Conservation (phyloP, 169 alveolate species). For the Plasmodium reichenowi region DNA sequence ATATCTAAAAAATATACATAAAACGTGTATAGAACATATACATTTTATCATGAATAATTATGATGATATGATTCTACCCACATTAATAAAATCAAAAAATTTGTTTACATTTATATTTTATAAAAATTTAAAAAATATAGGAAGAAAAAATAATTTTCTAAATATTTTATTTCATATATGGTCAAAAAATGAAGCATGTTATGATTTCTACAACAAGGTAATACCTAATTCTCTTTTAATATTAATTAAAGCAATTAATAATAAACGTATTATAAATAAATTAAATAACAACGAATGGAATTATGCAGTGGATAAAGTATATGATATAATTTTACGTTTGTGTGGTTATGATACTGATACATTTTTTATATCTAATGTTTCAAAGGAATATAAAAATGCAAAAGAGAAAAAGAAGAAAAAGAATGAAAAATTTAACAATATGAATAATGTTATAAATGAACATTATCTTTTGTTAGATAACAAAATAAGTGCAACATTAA, state of each 20-base stretch:
- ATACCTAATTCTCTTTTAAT: slow-evolving; percentile 67
- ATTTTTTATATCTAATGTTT: neutral
- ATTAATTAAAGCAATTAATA: slow-evolving; percentile 48
- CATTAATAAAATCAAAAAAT: slow-evolving; percentile 32
- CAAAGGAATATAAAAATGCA: neutral
- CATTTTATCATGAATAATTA: slow-evolving; percentile 52
- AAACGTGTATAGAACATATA: slow-evolving; percentile 54
- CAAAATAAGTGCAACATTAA: neutral
- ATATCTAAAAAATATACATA: slow-evolving; percentile 41
- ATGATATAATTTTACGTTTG: slow-evolving; percentile 51
- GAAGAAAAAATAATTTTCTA: slow-evolving; percentile 28
- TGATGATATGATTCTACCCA: neutral
- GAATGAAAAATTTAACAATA: neutral
- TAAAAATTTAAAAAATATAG: slow-evolving; percentile 42
- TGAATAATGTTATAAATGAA: neutral
- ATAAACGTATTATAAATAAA: slow-evolving; percentile 16
- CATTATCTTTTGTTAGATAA: neutral
- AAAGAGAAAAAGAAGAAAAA: slow-evolving; percentile 6
- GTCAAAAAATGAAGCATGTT: slow-evolving; percentile 61
- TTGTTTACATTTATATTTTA: slow-evolving; percentile 50
- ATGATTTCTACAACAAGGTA: slow-evolving; percentile 25
- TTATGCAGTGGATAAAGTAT: slow-evolving; percentile 36
- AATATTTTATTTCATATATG: slow-evolving; percentile 45
- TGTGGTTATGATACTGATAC: slow-evolving; percentile 46
- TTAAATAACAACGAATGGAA: slow-evolving; percentile 38